A percentile compares a stretch with the other conserved stretches of the same genome.
phyloP scores from a whole-genome alignment of 176 grass and related monocot genomes.

The Pharus latifolius region DNA sequence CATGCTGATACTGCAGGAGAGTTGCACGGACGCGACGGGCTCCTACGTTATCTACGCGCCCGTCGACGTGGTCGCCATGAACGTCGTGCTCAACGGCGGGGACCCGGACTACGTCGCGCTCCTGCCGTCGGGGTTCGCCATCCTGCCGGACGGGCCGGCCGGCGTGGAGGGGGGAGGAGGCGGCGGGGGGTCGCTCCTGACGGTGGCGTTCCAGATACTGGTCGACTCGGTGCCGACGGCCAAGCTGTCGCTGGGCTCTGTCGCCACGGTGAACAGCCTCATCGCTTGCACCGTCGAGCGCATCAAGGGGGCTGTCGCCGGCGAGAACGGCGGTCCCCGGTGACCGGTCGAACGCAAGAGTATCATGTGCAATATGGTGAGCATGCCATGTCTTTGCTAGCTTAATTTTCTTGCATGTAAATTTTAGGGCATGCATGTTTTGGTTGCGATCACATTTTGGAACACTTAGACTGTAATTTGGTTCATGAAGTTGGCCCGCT shows the following conservation, averaged over 20 bases:
- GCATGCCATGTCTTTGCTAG: not conserved
- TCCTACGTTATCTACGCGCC: conserved; percentile 81
- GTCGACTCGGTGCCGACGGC: conserved; percentile 77
- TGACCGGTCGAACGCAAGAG: not conserved
- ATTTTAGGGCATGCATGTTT: no score
- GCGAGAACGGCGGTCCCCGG: conserved; percentile 11
- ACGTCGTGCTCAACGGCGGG: conserved; percentile 67
- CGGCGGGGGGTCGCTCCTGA: conserved; percentile 56
- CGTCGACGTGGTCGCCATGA: conserved; percentile 78
- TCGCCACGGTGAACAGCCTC: conserved; percentile 80
- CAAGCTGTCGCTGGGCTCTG: conserved; percentile 78
- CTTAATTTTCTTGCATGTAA: no score
- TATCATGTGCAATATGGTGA: conserved; percentile 1
- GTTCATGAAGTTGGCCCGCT: no score
- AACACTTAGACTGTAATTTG: no score
- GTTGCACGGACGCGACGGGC: conserved; percentile 59
- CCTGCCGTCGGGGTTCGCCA: conserved; percentile 70
- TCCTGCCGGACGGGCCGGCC: conserved; percentile 56
- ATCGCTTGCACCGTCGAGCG: conserved; percentile 78
- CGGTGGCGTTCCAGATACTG: conserved; percentile 84
- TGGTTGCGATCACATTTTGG: no score
- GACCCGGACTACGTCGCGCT: conserved; percentile 74
- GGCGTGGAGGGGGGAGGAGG: not conserved
- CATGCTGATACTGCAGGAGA: conserved; percentile 90
- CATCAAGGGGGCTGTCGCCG: conserved; percentile 61